Conservation (phyloP, 108 stramenopile species). For the Nannochloropsis granulata region DNA sequence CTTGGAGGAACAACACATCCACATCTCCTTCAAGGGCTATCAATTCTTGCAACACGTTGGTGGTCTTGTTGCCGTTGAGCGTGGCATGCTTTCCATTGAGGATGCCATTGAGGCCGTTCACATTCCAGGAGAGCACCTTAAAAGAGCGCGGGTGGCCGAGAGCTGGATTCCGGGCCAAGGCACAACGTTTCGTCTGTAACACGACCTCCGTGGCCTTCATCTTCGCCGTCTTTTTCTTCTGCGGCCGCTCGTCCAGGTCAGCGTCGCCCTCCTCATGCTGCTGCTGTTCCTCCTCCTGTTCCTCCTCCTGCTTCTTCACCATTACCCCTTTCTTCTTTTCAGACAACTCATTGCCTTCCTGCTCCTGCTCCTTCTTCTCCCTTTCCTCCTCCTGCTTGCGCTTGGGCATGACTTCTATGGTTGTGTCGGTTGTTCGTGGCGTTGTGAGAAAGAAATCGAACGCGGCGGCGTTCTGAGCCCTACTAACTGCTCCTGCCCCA, state of each 20-base stretch:
- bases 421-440: background rate
- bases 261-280: background rate
- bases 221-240: background rate
- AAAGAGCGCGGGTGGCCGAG: background rate
- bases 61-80: background rate
- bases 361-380: background rate
- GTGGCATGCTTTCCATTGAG: conserved; percentile 9
- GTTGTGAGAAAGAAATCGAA: background rate
- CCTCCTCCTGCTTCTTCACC: background rate
- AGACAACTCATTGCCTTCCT: background rate
- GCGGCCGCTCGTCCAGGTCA: background rate
- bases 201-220: background rate
- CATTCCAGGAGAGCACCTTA: conserved; percentile 28
- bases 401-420: background rate
- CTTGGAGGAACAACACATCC: background rate
- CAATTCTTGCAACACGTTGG: background rate
- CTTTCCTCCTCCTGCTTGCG: background rate
- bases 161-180: background rate
- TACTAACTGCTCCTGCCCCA: too few species aligned
- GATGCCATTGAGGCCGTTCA: conserved; percentile 19
- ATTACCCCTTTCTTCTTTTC: background rate
- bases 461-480: too few species aligned
- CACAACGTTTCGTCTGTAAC: conserved; percentile 4
- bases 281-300: background rate
- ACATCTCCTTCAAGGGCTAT: background rate